Evolutionary conservation across 2,329 filamentous ascomycete genomes (phyloP), one percentile per base, ranked within the genome.

Genomic region (Teratosphaeria gauchensis): DNA sequence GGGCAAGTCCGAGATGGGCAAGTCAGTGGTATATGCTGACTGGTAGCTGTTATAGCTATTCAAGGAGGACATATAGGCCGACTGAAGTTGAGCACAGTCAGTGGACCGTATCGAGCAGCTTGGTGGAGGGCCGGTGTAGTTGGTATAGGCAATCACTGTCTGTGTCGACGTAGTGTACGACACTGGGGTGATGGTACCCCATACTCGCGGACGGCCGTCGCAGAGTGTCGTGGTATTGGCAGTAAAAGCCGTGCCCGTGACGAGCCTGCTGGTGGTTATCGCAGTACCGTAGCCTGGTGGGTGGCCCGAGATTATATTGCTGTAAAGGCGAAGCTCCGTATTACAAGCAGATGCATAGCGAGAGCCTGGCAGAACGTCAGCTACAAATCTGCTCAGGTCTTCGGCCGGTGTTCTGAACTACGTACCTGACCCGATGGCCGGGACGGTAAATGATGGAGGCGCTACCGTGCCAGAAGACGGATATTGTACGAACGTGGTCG

Each of bases 1-100:
- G 14, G 35, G 35, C 35, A 42, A 16, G 35, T 42, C 35, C 11
- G 35, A 42, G 11, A 42, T 12, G 12, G 35, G 35, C 35, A 42
- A 16, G n/a, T 42, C 35, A 16, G 35, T 42, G 12, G 12, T 42
- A 42, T 12, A 42, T 42, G 35, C 35, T 42, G 35, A 42, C 35
- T n/a, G 35, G 35, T 42, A 42, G 6, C 35, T 42, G n/a, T 42
- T n/a, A 42, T 42, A 42, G 35, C 35, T 30, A 14, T 33, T 57
- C 42, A 61, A 24, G 19, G 66, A 62, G 2, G 61, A 62, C 42
- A 58, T 66, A 55, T 70, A 71, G n/a, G 64, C 64, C 14, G 46
- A 35, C 66, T 64, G 69, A 2, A 71, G 51, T 4, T 60, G 58
- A 59, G 68, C 66, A 46, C 69, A 71, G 57, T 71, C 69, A 1